Percentiles rank a stretch among this genome's conserved stretches.
Conservation (phyloP, 1,284 basidiomycete species). For the Rhizopogon parksii region DNA sequence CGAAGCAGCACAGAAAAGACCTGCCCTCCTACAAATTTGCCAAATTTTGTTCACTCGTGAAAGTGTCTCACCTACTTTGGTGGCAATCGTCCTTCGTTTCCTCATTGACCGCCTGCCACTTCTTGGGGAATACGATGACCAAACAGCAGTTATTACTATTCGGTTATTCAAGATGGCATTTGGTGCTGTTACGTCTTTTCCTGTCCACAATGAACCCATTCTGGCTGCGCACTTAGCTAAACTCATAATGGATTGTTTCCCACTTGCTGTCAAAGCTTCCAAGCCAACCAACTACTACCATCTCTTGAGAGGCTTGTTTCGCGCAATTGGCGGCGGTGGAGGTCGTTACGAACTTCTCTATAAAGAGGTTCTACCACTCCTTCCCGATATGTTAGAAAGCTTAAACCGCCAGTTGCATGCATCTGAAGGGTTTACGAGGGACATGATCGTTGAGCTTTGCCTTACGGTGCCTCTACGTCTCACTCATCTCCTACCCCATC, state of each 20-base stretch:
- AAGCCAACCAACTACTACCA: conserved; percentile 94
- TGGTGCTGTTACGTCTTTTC: conserved; percentile 77
- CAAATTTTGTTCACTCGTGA: conserved; percentile 86
- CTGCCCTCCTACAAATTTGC: conserved; percentile 79
- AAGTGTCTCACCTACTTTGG: conserved; percentile 80
- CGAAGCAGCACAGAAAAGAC: conserved; percentile 69
- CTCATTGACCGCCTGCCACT: conserved; percentile 79
- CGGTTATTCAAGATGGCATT: conserved; percentile 97
- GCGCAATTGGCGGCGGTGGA: conserved; percentile 91
- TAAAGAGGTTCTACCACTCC: conserved; percentile 92
- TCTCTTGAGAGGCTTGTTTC: conserved; percentile 90
- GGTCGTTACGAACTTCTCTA: conserved; percentile 94
- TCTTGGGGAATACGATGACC: conserved; percentile 83
- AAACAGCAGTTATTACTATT: conserved; percentile 75
- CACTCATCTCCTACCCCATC: conserved; percentile 93
- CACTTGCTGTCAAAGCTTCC: conserved; percentile 84
- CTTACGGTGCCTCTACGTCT: conserved; percentile 94
- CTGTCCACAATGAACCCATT: conserved; percentile 82
- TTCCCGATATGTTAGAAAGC: conserved; percentile 96
- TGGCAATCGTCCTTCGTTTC: conserved; percentile 87
- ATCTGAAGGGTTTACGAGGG: conserved; percentile 70
- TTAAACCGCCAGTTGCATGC: conserved; percentile 87
- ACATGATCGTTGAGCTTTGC: conserved; percentile 96
- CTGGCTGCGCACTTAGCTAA: conserved; percentile 90
- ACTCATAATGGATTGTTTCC: conserved; percentile 96